phyloP scores from a whole-genome alignment of 1,284 basidiomycete species.

The Tilletia horrida region DNA sequence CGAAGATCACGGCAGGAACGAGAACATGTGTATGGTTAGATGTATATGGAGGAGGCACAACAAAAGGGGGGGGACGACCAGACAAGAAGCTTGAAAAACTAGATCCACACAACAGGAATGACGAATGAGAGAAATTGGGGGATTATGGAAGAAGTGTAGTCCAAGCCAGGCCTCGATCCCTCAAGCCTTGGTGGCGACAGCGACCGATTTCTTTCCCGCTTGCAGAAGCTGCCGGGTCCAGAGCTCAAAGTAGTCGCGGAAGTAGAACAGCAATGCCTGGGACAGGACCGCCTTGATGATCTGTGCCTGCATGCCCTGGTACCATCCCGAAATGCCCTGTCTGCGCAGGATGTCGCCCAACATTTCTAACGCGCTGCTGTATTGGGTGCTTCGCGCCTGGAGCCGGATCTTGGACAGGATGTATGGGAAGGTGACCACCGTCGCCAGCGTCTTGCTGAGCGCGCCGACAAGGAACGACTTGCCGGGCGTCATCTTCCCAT shows the following conservation, averaged over 20 bases:
- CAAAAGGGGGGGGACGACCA: too few relatives aligned
- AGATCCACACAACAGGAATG: too few relatives aligned
- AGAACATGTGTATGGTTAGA: too few relatives aligned
- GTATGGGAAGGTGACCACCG: conserved; percentile 58
- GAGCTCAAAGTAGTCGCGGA: conserved; percentile 54
- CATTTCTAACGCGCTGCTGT: conserved; percentile 73
- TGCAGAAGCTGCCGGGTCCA: conserved; percentile 49
- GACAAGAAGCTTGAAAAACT: too few relatives aligned
- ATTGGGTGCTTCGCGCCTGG: conserved; percentile 66
- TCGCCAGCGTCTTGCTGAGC: conserved; percentile 89
- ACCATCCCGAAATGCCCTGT: conserved; percentile 71
- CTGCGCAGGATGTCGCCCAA: conserved; percentile 70
- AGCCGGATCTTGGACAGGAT: conserved; percentile 97
- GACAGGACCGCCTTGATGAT: conserved; percentile 82
- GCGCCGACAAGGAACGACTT: conserved; percentile 86
- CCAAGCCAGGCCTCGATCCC: too few relatives aligned
- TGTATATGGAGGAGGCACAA: too few relatives aligned
- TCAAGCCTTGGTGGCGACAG: too few relatives aligned
- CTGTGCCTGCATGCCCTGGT: conserved; percentile 89
- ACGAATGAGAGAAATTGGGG: too few relatives aligned
- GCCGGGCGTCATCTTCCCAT: conserved; percentile 71
- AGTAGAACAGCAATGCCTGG: conserved; percentile 61
- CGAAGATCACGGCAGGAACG: too few relatives aligned
- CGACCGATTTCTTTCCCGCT: conserved; percentile 26
- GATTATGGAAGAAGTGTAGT: too few relatives aligned